Base-by-base conservation (phyloP, 148 eudicot genomes). In the Vaccinium vitisidaea region DNA sequence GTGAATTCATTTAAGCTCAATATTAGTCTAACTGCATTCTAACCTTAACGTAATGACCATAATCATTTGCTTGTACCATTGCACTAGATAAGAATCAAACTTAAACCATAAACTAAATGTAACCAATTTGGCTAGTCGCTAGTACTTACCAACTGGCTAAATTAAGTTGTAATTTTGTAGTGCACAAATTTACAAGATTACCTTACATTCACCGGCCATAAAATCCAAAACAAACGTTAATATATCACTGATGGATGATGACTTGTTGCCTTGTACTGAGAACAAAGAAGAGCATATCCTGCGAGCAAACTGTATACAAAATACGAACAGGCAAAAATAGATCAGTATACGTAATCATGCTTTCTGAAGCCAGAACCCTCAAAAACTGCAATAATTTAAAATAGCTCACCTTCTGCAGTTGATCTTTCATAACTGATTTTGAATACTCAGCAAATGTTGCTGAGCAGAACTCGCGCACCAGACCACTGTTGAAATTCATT, bases 401-500 rank as follows among this genome's bases (percentile, higher is more conserved):
- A 7, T 11, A 50, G 80, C 53, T 86, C 82, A 97, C 98, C 96
- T 95, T 92, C 49, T 36, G 46, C 59, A 88, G 25, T 84, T 88
- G 91, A 90, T 88, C 92, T 76, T 90, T 89, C 86, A 92, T 1
- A 30, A 82, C 84, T 56, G 94, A 90, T 80, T 85, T 85, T 32
- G 79, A 84, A 85, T 91, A 89, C 84, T 91, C 94, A 9, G 82
- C 75, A 82, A 95, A 87, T 82, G 92, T 89, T 69, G 86, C 88
- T 14, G 63, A 46, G 67, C 88, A 91, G 81, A 95, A 93, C 9
- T 80, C 53, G 58, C 83, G 74, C 81, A 90, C 86, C 91, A 94
- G 61, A 58, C 90, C 90, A 77, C 79, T 89, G 63, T 83, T 86
- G 80, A 91, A 88, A 83, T 16, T 25, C 49, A 65, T 83, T 21